Conservation (phyloP, 2,329 filamentous ascomycete genomes). For the Pseudogymnoascus sp. region DNA sequence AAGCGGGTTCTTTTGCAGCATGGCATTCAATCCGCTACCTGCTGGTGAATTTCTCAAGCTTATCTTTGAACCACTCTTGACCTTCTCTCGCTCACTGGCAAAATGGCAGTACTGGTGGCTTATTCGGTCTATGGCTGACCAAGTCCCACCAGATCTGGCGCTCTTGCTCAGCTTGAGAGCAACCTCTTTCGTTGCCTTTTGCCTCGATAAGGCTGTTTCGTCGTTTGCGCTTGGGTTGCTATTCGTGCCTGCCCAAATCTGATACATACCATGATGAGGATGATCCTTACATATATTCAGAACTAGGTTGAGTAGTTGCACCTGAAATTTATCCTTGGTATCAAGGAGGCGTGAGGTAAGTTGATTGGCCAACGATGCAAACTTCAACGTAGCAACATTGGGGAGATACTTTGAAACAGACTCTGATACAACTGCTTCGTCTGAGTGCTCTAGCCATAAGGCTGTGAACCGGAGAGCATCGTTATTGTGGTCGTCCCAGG, state of each 20-base stretch:
- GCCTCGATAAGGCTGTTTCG: constrained; percentile 64
- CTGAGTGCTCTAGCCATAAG: constrained; percentile 83
- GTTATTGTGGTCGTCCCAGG: constrained; percentile 82
- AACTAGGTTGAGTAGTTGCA: constrained; percentile 64
- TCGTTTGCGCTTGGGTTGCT: constrained; percentile 65
- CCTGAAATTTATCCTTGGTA: constrained; percentile 64
- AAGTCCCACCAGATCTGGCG: constrained; percentile 41
- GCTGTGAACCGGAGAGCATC: constrained; percentile 88
- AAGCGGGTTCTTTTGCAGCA: constrained; percentile 58
- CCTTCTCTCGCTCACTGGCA: constrained; percentile 58
- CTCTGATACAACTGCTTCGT: constrained; percentile 67
- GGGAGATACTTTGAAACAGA: constrained; percentile 64
- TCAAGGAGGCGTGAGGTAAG: constrained; percentile 85
- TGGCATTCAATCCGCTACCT: constrained; percentile 55
- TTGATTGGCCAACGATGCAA: constrained; percentile 90
- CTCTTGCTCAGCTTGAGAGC: constrained; percentile 51
- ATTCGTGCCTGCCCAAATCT: constrained; percentile 78
- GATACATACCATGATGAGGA: constrained; percentile 94
- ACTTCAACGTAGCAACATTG: constrained; percentile 81
- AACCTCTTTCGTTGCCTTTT: constrained; percentile 64
- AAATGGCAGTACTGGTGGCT: constrained; percentile 60
- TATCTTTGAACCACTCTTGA: constrained; percentile 61
- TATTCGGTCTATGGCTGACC: constrained; percentile 65
- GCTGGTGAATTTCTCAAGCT: constrained; percentile 54
- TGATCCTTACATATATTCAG: constrained; percentile 84